Conservation (phyloP, 2,329 filamentous ascomycete species). For the Cordyceps javanica region DNA sequence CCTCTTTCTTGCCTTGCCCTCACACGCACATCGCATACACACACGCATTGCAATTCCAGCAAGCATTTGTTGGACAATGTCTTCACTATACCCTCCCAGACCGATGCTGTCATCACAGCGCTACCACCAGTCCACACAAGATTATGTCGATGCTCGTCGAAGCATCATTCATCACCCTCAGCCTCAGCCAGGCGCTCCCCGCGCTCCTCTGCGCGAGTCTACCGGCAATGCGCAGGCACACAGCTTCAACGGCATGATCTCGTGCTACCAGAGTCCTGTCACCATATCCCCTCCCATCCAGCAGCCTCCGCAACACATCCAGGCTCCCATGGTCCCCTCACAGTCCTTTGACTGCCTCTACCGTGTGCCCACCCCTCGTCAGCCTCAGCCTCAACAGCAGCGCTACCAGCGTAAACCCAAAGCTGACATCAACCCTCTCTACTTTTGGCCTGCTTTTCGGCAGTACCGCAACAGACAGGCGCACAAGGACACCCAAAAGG, state of each 20-base stretch:
- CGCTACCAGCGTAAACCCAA: slow-evolving; percentile 30
- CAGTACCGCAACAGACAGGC: slow-evolving; percentile 61
- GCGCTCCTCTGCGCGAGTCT: slow-evolving; percentile 46
- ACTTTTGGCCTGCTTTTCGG: slow-evolving; percentile 55
- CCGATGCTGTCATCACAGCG: slow-evolving; percentile 46
- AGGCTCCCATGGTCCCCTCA: slow-evolving; percentile 45
- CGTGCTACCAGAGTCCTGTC: slow-evolving; percentile 38
- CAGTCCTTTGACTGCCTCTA: slow-evolving; percentile 39
- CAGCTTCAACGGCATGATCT: slow-evolving; percentile 34
- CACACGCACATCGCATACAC: slow-evolving; percentile 11
- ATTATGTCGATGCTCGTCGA: slow-evolving; percentile 42
- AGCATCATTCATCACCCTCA: slow-evolving; percentile 25
- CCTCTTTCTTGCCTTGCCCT: background rate
- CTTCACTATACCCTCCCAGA: slow-evolving; percentile 36
- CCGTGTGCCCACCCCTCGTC: slow-evolving; percentile 30
- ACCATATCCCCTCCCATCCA: slow-evolving; percentile 37
- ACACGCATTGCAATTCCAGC: slow-evolving; percentile 15
- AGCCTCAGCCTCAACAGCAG: slow-evolving; percentile 28
- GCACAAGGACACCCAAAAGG: slow-evolving; percentile 54
- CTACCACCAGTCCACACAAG: slow-evolving; percentile 41
- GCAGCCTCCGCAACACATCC: slow-evolving; percentile 28
- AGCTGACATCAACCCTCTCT: slow-evolving; percentile 50
- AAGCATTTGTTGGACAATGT: slow-evolving; percentile 21
- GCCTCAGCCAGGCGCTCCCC: slow-evolving; percentile 18
- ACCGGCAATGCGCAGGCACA: slow-evolving; percentile 45